Evolutionary conservation across 108 stramenopile species (phyloP).

Genomic region (Stephanodiscus triporus): DNA sequence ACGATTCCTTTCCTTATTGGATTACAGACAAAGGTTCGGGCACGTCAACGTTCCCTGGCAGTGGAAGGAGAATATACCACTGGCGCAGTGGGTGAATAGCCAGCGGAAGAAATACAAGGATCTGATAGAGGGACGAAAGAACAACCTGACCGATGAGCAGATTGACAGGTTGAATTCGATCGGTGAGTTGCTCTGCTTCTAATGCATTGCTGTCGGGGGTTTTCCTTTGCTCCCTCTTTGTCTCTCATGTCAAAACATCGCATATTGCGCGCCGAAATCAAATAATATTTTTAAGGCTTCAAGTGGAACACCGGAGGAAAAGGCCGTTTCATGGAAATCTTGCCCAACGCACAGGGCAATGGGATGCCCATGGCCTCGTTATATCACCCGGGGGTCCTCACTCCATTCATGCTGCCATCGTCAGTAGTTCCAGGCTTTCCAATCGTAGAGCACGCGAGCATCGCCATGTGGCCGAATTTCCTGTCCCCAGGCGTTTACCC

Average conservation of each 20-base stretch:
- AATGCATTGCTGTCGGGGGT: not conserved
- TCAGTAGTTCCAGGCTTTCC: not conserved
- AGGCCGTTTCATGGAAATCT: slow-evolving; percentile 11
- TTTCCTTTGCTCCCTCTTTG: not conserved
- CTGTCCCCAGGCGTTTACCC: not conserved
- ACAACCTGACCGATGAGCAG: slow-evolving; percentile 45
- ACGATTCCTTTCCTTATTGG: slow-evolving; percentile 25
- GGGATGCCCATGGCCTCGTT: too few species aligned
- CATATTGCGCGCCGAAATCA: too few species aligned
- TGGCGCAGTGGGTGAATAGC: slow-evolving; percentile 46
- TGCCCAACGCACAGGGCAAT: not conserved
- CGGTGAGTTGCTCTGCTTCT: slow-evolving; percentile 23
- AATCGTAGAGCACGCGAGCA: not conserved
- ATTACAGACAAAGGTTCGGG: slow-evolving; percentile 36
- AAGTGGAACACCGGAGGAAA: slow-evolving; percentile 38
- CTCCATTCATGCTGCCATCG: not conserved
- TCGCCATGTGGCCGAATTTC: not conserved
- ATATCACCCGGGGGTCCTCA: not conserved
- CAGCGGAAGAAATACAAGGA: slow-evolving; percentile 50
- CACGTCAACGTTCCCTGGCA: slow-evolving; percentile 49
- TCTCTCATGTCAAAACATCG: not conserved
- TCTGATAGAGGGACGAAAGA: slow-evolving; percentile 39
- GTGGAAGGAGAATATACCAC: slow-evolving; percentile 42
- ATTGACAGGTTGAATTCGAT: slow-evolving; percentile 40
- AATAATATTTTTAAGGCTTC: slow-evolving; percentile 12